Conservation (phyloP, 78 protist species). For the Andalucia godoyi region DNA sequence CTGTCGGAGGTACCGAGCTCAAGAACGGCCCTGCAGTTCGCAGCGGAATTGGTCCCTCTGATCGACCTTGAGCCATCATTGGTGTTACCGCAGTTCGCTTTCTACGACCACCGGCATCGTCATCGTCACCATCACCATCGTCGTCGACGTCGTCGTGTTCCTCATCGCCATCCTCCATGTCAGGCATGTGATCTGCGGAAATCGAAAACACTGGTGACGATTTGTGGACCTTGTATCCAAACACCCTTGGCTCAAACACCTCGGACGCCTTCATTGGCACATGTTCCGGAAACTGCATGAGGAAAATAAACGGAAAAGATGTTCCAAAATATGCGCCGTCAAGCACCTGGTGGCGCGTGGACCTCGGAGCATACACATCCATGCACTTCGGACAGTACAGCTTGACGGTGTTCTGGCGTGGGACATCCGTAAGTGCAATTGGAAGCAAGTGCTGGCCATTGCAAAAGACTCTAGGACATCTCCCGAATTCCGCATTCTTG, state of each 20-base stretch:
- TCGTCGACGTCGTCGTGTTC: too few relatives aligned
- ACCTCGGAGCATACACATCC: slow-evolving; percentile 55
- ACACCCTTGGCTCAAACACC: neutral
- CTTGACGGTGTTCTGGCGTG: slow-evolving; percentile 70
- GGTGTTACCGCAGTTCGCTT: too few relatives aligned
- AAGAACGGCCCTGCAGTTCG: too few relatives aligned
- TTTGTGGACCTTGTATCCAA: neutral
- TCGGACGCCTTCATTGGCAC: neutral
- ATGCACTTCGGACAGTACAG: slow-evolving; percentile 86
- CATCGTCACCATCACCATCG: too few relatives aligned
- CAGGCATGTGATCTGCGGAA: too few relatives aligned
- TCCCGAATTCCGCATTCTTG: slow-evolving; percentile 74
- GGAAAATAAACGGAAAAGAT: slow-evolving; percentile 81
- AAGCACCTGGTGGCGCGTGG: slow-evolving; percentile 43
- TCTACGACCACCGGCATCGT: too few relatives aligned
- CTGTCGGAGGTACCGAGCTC: too few relatives aligned
- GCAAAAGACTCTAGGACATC: slow-evolving; percentile 88
- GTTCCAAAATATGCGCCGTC: slow-evolving; percentile 95
- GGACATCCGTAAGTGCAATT: slow-evolving; percentile 69
- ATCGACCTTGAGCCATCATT: too few relatives aligned
- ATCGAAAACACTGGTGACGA: slow-evolving; percentile 2
- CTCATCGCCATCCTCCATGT: too few relatives aligned
- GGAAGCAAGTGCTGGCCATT: slow-evolving; percentile 84
- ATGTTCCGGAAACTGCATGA: slow-evolving; percentile 47
- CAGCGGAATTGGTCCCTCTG: too few relatives aligned